These are phyloP conservation scores for Penicillium coffeae DNA, from an alignment of 495 filamentous ascomycete genomes.

Conservation along the genomic window DNA sequence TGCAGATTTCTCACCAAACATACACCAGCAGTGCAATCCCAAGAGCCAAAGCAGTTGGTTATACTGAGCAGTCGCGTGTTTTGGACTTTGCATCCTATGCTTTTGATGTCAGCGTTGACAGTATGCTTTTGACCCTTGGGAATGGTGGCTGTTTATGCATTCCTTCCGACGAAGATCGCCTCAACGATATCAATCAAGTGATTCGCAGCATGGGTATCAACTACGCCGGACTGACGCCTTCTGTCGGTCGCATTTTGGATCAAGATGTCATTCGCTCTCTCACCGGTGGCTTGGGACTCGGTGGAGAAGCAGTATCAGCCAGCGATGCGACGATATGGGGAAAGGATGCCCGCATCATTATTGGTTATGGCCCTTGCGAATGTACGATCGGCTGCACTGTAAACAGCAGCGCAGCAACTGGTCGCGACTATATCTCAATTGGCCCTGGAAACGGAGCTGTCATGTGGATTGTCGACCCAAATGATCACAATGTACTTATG, in stretches of 20 bases:
- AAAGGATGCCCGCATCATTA: constrained; percentile 38
- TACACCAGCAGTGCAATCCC: constrained; percentile 39
- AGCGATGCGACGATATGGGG: constrained; percentile 39
- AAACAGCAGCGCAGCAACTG: constrained; percentile 40
- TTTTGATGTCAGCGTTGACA: constrained; percentile 46
- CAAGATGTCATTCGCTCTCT: constrained; percentile 44
- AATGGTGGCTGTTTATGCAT: constrained; percentile 50
- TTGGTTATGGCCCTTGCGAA: constrained; percentile 51
- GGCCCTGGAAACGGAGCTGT: constrained; percentile 36
- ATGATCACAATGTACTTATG: constrained; percentile 39
- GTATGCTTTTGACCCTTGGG: constrained; percentile 42
- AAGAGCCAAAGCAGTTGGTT: constrained; percentile 33
- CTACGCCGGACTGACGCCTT: constrained; percentile 48
- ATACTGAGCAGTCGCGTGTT: constrained; percentile 32
- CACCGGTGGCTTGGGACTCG: constrained; percentile 39
- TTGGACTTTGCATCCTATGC: constrained; percentile 45
- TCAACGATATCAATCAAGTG: constrained; percentile 45
- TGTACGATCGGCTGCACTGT: constrained; percentile 45
- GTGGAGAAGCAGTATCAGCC: constrained; percentile 47
- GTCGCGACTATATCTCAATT: constrained; percentile 34
- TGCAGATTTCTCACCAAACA: constrained; percentile 47
- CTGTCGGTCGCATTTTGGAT: constrained; percentile 42
- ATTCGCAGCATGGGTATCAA: constrained; percentile 44
- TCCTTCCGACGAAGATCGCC: constrained; percentile 46
- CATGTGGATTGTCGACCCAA: constrained; percentile 48